Conservation (phyloP, 2,329 filamentous ascomycete species). For the Pestalotiopsis sp. region DNA sequence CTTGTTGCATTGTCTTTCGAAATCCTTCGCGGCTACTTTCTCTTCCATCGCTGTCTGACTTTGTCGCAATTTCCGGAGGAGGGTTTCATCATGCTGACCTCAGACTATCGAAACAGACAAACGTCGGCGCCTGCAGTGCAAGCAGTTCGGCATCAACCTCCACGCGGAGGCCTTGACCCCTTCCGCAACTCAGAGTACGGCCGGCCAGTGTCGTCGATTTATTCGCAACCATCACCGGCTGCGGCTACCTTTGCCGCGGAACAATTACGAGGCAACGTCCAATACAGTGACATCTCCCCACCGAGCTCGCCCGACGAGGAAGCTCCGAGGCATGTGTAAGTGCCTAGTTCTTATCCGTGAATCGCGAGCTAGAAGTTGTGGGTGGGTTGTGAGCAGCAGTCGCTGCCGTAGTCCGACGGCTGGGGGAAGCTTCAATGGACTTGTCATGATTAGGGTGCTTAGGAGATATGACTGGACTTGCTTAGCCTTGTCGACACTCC, state of each 20-base stretch:
- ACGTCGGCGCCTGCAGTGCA: constrained; percentile 30
- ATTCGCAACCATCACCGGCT: constrained; percentile 56
- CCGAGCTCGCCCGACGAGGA: constrained; percentile 57
- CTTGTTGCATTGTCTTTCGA: not conserved
- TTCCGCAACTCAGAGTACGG: constrained; percentile 31
- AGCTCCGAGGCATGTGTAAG: constrained; percentile 42
- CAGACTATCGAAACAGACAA: constrained; percentile 28
- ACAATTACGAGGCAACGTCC: constrained; percentile 25
- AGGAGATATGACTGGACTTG: not conserved
- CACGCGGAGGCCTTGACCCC: constrained; percentile 28
- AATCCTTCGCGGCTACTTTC: not conserved
- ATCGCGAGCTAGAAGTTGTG: not conserved
- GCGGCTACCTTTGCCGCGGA: constrained; percentile 32
- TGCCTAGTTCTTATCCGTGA: constrained; percentile 17
- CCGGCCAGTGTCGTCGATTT: constrained; percentile 61
- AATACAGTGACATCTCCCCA: constrained; percentile 47
- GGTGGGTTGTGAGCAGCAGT: not conserved
- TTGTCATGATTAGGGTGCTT: not conserved
- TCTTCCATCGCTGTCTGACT: constrained; percentile 11
- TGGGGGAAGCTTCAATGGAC: not conserved
- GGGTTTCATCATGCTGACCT: constrained; percentile 24
- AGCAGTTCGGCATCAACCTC: constrained; percentile 28
- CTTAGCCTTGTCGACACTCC: not conserved
- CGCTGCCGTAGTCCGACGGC: not conserved
- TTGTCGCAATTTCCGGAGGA: not conserved